Evolutionary conservation across 2,329 filamentous ascomycete species (phyloP).

Genomic region (Colletotrichum agaves): DNA sequence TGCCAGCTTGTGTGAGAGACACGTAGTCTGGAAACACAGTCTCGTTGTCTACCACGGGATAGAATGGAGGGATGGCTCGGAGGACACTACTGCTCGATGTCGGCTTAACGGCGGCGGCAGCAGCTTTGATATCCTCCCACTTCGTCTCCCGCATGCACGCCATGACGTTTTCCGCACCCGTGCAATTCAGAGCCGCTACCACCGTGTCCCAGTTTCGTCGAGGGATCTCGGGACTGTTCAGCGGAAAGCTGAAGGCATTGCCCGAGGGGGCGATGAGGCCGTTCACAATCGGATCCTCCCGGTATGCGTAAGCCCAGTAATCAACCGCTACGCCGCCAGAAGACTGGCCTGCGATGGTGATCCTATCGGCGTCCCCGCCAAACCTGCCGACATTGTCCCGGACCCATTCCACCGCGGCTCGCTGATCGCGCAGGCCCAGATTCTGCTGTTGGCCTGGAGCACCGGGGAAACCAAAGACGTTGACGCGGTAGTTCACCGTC

Average conservation of each 20-base stretch:
- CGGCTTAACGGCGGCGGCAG: conserved; percentile 48
- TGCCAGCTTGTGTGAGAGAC: conserved; percentile 45
- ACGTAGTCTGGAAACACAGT: conserved; percentile 55
- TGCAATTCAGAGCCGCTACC: conserved; percentile 48
- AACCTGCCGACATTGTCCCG: conserved; percentile 57
- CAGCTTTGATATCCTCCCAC: conserved; percentile 50
- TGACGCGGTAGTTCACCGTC: conserved; percentile 58
- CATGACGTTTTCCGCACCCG: conserved; percentile 42
- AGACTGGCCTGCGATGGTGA: conserved; percentile 57
- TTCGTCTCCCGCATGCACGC: conserved; percentile 50
- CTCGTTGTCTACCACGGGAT: conserved; percentile 53
- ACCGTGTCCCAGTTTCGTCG: conserved; percentile 56
- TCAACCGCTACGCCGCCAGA: conserved; percentile 55
- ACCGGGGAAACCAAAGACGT: conserved; percentile 55
- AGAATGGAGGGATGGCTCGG: conserved; percentile 52
- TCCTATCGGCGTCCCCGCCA: conserved; percentile 54
- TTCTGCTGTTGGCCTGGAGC: conserved; percentile 49
- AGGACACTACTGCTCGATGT: conserved; percentile 48
- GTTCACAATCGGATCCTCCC: conserved; percentile 58
- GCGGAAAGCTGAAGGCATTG: conserved; percentile 57
- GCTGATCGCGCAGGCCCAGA: conserved; percentile 61
- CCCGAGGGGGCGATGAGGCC: conserved; percentile 59
- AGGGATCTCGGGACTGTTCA: conserved; percentile 48
- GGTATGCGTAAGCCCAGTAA: conserved; percentile 61
- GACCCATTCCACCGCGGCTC: conserved; percentile 61